Evolutionary conservation across 495 filamentous ascomycete species (phyloP).

Genomic region (Podospora comata): DNA sequence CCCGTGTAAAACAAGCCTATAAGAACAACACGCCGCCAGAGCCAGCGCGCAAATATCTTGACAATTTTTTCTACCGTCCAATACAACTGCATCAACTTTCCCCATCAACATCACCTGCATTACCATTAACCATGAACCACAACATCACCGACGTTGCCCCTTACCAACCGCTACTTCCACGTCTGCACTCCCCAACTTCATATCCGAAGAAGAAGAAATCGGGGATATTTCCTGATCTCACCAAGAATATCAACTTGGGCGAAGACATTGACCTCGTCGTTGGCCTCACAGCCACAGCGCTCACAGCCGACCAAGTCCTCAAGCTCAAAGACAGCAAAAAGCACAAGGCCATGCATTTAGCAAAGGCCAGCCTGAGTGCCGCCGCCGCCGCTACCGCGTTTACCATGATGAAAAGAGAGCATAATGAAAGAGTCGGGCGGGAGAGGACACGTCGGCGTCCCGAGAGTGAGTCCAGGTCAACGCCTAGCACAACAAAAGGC

Average conservation of each 20-base stretch:
- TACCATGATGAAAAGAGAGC: conserved; percentile 25
- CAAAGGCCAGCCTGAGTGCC: conserved; percentile 27
- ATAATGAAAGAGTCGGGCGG: conserved; percentile 3
- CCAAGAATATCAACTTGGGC: conserved; percentile 22
- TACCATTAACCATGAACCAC: neutral
- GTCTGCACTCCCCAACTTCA: neutral
- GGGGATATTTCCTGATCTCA: conserved; percentile 8
- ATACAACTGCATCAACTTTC: neutral
- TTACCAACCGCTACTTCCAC: neutral
- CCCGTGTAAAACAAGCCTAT: neutral
- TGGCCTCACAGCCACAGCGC: conserved; percentile 40
- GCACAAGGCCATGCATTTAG: conserved; percentile 24
- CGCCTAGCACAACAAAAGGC: neutral
- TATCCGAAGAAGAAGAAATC: neutral
- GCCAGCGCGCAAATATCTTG: neutral
- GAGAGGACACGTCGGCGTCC: neutral
- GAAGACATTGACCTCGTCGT: conserved; percentile 46
- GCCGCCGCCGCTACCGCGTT: conserved; percentile 28
- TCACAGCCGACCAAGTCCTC: conserved; percentile 34
- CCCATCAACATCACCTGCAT: neutral
- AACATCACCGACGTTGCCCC: neutral
- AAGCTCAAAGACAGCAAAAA: conserved; percentile 22
- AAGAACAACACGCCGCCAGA: neutral
- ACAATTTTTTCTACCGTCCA: neutral
- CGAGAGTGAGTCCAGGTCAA: neutral